These are phyloP conservation scores for Galerina marginata DNA, from an alignment of 768 basidiomycete genomes.

Conservation along the genomic window DNA sequence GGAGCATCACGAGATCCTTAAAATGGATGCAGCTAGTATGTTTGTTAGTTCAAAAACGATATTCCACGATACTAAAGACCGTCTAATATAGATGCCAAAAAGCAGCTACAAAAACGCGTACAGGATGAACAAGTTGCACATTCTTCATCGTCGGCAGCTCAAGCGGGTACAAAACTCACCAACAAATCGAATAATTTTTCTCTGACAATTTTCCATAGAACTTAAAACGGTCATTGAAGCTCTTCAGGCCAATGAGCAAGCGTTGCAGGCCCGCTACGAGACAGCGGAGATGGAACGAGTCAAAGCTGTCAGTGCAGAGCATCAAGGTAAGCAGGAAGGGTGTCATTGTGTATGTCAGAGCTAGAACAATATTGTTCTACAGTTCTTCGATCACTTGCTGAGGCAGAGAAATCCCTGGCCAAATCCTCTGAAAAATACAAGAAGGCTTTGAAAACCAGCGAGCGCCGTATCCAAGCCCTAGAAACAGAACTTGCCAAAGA, in stretches of 20 bases:
- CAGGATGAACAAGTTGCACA: constrained; percentile 69
- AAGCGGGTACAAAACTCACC: constrained; percentile 49
- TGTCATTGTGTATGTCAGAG: neutral
- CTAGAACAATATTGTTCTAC: constrained; percentile 13
- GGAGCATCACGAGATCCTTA: constrained; percentile 62
- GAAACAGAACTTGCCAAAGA: constrained; percentile 71
- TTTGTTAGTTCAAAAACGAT: constrained; percentile 1
- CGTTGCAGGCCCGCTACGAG: constrained; percentile 65
- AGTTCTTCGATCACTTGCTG: constrained; percentile 68
- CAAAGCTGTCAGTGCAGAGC: constrained; percentile 68
- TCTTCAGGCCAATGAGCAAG: constrained; percentile 66
- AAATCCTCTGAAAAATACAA: constrained; percentile 59
- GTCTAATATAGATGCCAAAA: constrained; percentile 51
- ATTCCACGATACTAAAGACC: neutral
- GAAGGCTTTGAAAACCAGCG: constrained; percentile 51
- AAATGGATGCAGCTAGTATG: constrained; percentile 64
- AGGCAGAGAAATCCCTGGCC: constrained; percentile 63
- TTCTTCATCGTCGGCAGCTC: constrained; percentile 62
- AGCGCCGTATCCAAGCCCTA: constrained; percentile 60
- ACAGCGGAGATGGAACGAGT: constrained; percentile 71
- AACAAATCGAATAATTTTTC: neutral
- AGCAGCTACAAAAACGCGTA: constrained; percentile 60
- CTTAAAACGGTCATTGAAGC: constrained; percentile 66
- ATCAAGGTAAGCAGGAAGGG: constrained; percentile 49
- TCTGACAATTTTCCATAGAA: constrained; percentile 37